Evolutionary conservation across 1,284 basidiomycete species (phyloP), one percentile per base, ranked within the genome.

Genomic region (Tylopilus microsporus): DNA sequence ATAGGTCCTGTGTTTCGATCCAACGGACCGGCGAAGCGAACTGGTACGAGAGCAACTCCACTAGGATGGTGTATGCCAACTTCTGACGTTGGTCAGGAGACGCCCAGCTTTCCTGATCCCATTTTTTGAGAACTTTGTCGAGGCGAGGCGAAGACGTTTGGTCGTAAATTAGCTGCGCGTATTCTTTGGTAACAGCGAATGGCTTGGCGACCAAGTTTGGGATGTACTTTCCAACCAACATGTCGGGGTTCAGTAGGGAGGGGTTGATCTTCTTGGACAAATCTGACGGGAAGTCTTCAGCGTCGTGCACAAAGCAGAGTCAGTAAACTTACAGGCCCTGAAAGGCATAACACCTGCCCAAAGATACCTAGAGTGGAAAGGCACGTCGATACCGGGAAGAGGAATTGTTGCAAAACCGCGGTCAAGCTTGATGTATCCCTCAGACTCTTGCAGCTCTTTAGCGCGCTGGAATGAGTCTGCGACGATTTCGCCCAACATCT

Each of bases 261-360:
- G 92, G 82, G 70, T 97, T 93, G 75, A 99, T 94, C 79, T 98
- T 98, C 85, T 98, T 98, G 53, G 94, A 96, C 21, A 99, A 81
- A 75, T 98, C 95, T 92, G 59, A 19, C 34, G 62, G 37, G n/a
- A 16, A 62, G 63, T 63, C 66, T 13, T 71, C 37, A 74, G 49
- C 16, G n/a, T 30, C 52, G 37, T 62, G 18, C 47, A 60, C 62
- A 49, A 59, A 65, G 46, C 3, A 46, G 47, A 56, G 52, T 19
- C 41, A 43, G 15, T 16, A 47, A 49, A 58, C 88, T 75, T 71
- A 92, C 90, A 94, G 51, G 91, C 90, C 65, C 93, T 86, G 89
- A 96, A 96, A 5, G 93, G 94, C 85, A 98, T 85, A 53, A 99
- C 97, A 73, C 96, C 97, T 37, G 94, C 94, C 97, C 96, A 95